These are phyloP conservation scores for Capronia epimyces DNA, from an alignment of 2,329 filamentous ascomycete species.

Conservation along the genomic window DNA sequence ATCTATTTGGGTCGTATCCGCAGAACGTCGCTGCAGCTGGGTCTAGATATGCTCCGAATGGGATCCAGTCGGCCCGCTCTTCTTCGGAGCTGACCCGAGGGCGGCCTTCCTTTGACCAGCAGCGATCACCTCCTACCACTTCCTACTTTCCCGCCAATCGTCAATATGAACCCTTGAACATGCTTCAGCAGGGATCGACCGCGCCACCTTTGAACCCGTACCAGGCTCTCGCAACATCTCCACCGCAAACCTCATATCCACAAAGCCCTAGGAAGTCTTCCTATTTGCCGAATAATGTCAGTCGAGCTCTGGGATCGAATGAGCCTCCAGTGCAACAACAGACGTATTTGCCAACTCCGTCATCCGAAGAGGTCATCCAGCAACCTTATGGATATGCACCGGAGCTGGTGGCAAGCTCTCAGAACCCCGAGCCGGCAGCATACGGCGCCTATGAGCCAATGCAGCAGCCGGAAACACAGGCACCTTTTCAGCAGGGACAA, in stretches of 20 bases:
- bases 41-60: constrained; percentile 43
- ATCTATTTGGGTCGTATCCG: constrained; percentile 63
- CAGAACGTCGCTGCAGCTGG: constrained; percentile 32
- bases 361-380: constrained; percentile 15
- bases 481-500: not conserved
- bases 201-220: constrained; percentile 29
- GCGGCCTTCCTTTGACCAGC: constrained; percentile 46
- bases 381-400: constrained; percentile 14
- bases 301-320: constrained; percentile 39
- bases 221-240: constrained; percentile 25
- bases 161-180: constrained; percentile 30
- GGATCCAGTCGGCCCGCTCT: constrained; percentile 44
- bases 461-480: not conserved
- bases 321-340: constrained; percentile 16
- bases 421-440: not conserved
- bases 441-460: constrained; percentile 16
- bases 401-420: not conserved
- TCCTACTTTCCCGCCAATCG: constrained; percentile 31
- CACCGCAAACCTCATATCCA: constrained; percentile 21
- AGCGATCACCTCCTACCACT: constrained; percentile 39
- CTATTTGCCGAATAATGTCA: constrained; percentile 30
- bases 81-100: constrained; percentile 49
- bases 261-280: constrained; percentile 24
- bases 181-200: constrained; percentile 17
- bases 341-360: constrained; percentile 29